Conservation (phyloP, 306 rosid genomes). For the Bauhinia variegata region DNA sequence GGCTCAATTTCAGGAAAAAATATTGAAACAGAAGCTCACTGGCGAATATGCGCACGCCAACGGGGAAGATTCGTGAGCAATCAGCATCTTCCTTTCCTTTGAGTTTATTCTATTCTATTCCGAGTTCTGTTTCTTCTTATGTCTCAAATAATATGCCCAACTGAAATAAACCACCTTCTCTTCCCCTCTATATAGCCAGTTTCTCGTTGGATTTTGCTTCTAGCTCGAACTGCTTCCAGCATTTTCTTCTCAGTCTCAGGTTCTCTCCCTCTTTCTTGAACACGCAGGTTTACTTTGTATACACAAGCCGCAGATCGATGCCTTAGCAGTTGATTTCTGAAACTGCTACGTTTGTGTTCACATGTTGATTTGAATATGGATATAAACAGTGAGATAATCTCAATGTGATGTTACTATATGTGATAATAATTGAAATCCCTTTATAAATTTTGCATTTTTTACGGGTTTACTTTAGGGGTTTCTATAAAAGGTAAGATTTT, state of each 20-base stretch:
- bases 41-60: conserved; percentile 54
- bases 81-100: conserved; percentile 52
- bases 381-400: neutral
- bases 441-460: neutral
- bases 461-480: neutral
- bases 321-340: no score
- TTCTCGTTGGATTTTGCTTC: conserved; percentile 21
- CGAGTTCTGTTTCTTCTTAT: neutral
- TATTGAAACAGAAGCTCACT: no score
- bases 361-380: neutral
- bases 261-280: conserved; percentile 25
- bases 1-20: no score
- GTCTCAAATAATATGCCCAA: conserved; percentile 7
- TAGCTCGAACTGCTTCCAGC: conserved; percentile 8
- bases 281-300: no score
- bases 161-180: conserved; percentile 33
- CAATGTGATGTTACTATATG: neutral
- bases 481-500: neutral
- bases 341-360: neutral
- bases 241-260: conserved; percentile 52
- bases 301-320: no score
- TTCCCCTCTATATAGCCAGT: neutral
- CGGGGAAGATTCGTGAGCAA: conserved; percentile 53
- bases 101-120: conserved; percentile 43
- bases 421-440: neutral